Evolutionary conservation across 192 early-diverging fungal genomes (phyloP).

Genomic region (Gryganskiella cystojenkinii): DNA sequence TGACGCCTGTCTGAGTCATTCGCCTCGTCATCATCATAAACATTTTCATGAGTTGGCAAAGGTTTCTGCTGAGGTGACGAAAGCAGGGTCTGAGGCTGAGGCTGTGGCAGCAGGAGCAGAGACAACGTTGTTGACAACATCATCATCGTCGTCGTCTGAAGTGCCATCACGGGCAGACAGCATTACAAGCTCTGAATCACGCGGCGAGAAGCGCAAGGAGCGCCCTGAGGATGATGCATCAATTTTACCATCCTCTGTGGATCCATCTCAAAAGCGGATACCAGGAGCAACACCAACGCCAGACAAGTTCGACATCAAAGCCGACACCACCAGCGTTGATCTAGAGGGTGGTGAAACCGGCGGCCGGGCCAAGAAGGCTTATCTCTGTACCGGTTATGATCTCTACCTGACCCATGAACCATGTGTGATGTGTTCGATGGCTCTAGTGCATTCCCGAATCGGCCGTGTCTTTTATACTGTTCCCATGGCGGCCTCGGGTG

Average conservation of each 20-base stretch:
- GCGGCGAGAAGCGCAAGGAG: conserved; percentile 36
- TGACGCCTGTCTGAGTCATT: conserved; percentile 4
- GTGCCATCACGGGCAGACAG: no score
- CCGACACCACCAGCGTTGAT: no score
- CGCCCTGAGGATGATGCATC: conserved; percentile 1
- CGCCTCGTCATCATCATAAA: conserved; percentile 12
- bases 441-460: conserved; percentile 92
- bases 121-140: neutral
- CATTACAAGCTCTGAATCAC: no score
- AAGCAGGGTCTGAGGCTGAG: no score
- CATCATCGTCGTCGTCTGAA: no score
- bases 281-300: neutral
- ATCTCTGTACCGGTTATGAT: conserved; percentile 88
- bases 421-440: conserved; percentile 96
- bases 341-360: no score
- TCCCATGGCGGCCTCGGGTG: conserved; percentile 58
- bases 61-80: no score
- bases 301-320: neutral
- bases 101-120: no score
- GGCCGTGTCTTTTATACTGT: conserved; percentile 83
- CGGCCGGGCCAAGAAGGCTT: conserved; percentile 55
- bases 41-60: neutral
- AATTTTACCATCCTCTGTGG: neutral
- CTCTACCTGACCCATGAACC: conserved; percentile 86
- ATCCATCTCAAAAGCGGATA: conserved; percentile 28